These are phyloP conservation scores for Lasiodiplodia citricola DNA, from an alignment of 2,329 filamentous ascomycete genomes.

Conservation along the genomic window DNA sequence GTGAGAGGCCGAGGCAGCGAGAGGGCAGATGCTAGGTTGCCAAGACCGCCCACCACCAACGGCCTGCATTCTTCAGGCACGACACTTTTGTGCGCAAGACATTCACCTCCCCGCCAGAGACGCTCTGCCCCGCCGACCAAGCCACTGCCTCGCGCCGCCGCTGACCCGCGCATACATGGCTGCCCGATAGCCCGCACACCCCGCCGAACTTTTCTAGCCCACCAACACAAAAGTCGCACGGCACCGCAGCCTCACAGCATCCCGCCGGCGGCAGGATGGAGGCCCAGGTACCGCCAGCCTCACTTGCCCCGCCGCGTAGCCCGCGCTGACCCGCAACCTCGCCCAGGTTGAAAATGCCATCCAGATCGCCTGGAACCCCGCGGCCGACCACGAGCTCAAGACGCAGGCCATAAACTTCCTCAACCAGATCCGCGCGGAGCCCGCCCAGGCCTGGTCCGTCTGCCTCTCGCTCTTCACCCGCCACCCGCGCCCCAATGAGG, in stretches of 20 bases:
- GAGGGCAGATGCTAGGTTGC: not conserved
- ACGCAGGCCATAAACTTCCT: conserved; percentile 86
- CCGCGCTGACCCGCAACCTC: conserved; percentile 8
- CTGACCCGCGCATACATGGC: conserved; percentile 16
- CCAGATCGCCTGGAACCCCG: conserved; percentile 86
- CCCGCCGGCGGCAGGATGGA: conserved; percentile 28
- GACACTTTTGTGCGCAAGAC: conserved; percentile 8
- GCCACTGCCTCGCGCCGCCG: not conserved
- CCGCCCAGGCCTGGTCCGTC: conserved; percentile 86
- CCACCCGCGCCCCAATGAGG: conserved; percentile 75
- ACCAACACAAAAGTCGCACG: conserved; percentile 12
- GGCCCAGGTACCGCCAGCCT: conserved; percentile 22
- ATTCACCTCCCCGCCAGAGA: conserved; percentile 3
- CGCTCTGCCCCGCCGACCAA: not conserved
- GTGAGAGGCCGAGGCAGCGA: not conserved
- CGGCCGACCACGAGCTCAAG: conserved; percentile 71
- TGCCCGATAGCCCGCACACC: conserved; percentile 25
- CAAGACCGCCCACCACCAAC: conserved; percentile 19
- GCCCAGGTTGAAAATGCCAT: conserved; percentile 89
- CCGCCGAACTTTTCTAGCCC: conserved; percentile 25
- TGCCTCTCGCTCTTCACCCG: conserved; percentile 86
- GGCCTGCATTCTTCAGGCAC: conserved; percentile 19
- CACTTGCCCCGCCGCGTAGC: conserved; percentile 6
- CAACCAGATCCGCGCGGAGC: conserved; percentile 77
- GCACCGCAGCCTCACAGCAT: conserved; percentile 18